Conservation (phyloP, 2,329 filamentous ascomycete genomes). For the Aspergillus japonicus region DNA sequence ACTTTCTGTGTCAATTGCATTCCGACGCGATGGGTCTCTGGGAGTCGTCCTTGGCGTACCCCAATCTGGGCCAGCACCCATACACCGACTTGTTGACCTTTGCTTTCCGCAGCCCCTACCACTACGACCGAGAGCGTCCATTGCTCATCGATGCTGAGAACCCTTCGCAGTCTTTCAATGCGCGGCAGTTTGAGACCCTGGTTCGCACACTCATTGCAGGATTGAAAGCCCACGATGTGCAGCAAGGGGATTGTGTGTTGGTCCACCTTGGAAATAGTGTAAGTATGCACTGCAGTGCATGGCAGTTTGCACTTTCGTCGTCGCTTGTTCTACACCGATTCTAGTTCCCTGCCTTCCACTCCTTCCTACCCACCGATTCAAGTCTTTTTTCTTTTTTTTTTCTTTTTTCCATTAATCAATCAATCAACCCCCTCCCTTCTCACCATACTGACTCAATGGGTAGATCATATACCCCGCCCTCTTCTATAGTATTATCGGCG, state of each 20-base stretch:
- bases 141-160: constrained; percentile 46
- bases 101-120: constrained; percentile 36
- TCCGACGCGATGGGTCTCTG: constrained; percentile 25
- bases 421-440: constrained; percentile 5
- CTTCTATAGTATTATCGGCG: constrained; percentile 44
- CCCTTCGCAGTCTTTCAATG: constrained; percentile 38
- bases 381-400: not conserved
- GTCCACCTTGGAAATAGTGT: constrained; percentile 45
- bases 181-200: constrained; percentile 33
- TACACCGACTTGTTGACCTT: constrained; percentile 45
- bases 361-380: not conserved
- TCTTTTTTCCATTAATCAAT: constrained; percentile 6
- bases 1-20: not conserved
- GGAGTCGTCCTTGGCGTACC: constrained; percentile 22
- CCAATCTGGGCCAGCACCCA: constrained; percentile 18
- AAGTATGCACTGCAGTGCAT: constrained; percentile 18
- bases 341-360: not conserved
- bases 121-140: constrained; percentile 38
- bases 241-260: constrained; percentile 45
- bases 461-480: constrained; percentile 42
- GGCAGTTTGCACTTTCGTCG: not conserved
- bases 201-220: constrained; percentile 44
- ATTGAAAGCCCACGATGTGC: constrained; percentile 38
- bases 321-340: constrained; percentile 5
- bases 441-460: constrained; percentile 18